A percentile compares a stretch with the other conserved stretches of the same genome.
Evolutionary conservation across 192 early-diverging fungal genomes (phyloP).

Genomic region (Backusella psychrophila): DNA sequence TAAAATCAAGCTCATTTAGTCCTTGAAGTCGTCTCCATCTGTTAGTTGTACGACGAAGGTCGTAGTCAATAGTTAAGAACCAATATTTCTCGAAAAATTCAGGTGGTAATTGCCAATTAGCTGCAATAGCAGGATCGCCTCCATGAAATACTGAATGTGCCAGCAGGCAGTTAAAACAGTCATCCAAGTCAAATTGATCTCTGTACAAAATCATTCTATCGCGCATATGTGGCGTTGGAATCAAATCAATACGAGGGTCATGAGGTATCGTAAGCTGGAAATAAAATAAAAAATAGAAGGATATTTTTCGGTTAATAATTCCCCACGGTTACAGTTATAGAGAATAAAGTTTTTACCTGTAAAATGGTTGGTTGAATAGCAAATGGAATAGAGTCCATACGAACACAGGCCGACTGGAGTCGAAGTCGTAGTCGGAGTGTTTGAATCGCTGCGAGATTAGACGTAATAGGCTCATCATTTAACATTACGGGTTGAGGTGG

Average conservation of each 20-base stretch:
- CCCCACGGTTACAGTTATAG: neutral
- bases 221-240: conserved; percentile 35
- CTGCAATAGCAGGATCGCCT: conserved; percentile 29
- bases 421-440: conserved; percentile 22
- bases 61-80: conserved; percentile 31
- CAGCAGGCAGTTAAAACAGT: conserved; percentile 31
- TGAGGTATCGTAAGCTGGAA: conserved; percentile 35
- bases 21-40: conserved; percentile 13
- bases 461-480: conserved; percentile 5
- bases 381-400: conserved; percentile 12
- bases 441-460: conserved; percentile 32
- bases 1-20: conserved; percentile 2
- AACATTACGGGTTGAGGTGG: conserved; percentile 2
- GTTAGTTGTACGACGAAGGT: conserved; percentile 13
- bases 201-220: conserved; percentile 43
- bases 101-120: conserved; percentile 37
- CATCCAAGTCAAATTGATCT: conserved; percentile 38
- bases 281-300: conserved; percentile 2
- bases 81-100: conserved; percentile 38
- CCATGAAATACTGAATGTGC: conserved; percentile 32
- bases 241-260: conserved; percentile 39
- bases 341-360: conserved; percentile 22
- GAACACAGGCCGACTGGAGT: conserved; percentile 18
- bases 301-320: neutral
- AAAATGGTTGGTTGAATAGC: conserved; percentile 28